These are phyloP conservation scores for Moricandia arvensis DNA, from an alignment of 345 rosid genomes.

Conservation along the genomic window DNA sequence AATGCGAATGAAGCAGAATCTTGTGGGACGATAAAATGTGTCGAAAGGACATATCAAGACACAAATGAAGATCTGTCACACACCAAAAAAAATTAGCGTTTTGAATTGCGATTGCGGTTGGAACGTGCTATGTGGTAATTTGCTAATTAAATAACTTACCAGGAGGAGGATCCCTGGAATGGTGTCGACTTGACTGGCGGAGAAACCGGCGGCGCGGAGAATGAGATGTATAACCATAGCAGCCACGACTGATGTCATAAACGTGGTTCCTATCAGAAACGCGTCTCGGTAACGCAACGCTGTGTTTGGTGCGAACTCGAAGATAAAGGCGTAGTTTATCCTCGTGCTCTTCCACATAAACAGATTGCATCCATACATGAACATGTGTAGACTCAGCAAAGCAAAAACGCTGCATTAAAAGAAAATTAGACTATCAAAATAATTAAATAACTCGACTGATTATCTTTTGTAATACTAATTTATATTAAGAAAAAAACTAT, in stretches of 20 bases:
- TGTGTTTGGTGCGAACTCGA: constrained; percentile 70
- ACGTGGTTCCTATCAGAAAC: constrained; percentile 81
- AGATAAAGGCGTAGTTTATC: constrained; percentile 83
- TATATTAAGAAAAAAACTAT: too few species aligned
- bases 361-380: constrained; percentile 92
- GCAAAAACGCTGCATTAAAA: constrained; percentile 66
- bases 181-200: constrained; percentile 58
- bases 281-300: constrained; percentile 86
- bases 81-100: constrained; percentile 11
- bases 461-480: neutral
- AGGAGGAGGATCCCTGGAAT: constrained; percentile 85
- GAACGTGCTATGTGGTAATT: neutral
- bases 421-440: neutral
- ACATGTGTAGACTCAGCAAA: constrained; percentile 86
- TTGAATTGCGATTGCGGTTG: neutral
- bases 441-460: neutral
- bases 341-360: constrained; percentile 84
- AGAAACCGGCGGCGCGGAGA: constrained; percentile 58
- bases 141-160: constrained; percentile 31
- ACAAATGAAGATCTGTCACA: constrained; percentile 53
- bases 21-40: constrained; percentile 76
- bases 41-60: constrained; percentile 75
- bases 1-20: constrained; percentile 75
- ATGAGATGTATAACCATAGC: constrained; percentile 87
- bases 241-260: constrained; percentile 78